Base-by-base conservation (phyloP, 1,284 basidiomycete genomes). In the Cryptococcus neoformans region DNA sequence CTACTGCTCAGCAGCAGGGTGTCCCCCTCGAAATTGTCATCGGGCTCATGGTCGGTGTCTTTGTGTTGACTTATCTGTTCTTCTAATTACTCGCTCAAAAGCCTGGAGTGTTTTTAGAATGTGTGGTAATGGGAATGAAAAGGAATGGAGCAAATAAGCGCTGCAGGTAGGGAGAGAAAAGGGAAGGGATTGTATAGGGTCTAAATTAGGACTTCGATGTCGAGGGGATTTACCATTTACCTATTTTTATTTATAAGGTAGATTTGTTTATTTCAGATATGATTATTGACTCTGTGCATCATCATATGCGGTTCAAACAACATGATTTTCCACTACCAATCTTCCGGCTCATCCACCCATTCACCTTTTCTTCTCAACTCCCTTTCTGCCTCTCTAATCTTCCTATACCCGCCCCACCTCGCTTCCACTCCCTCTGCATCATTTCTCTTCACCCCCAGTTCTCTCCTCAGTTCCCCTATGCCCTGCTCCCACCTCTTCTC, bases 401-500 rank as follows among this genome's bases (percentile, higher is more conserved):
- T 66, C 35, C 72, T 66, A 66, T 80, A 81, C 14, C 74, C 72
- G 56, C 74, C 70, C 64, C 80, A 80, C 21, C 76, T 55, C 36
- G 53, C 58, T 54, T 75, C 72, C 17, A 77, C 76, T 0, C 65
- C 72, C 1, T 45, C 35, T 12, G 51, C 42, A 51, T 70, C 65
- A 59, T 70, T 70, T 53, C 70, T 58, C 35, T 55, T 64, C 5
- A 68, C 70, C 3, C 66, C 68, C 49, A 67, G 45, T 44, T 69
- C 66, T 34, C 63, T 47, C 40, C 66, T 58, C 35, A 69, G 54
- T 42, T 70, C 68, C 4, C 66, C 64, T 44, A 69, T 57, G 56
- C 89, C 83, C 75, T 90, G 87, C 55, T 86, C 85, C 94, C 94
- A 99, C 58, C 92, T 80, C 74, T 92, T 83, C 78, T 99, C 95